Evolutionary conservation across 495 filamentous ascomycete genomes (phyloP).

Genomic region (Lentithecium fluviatile): DNA sequence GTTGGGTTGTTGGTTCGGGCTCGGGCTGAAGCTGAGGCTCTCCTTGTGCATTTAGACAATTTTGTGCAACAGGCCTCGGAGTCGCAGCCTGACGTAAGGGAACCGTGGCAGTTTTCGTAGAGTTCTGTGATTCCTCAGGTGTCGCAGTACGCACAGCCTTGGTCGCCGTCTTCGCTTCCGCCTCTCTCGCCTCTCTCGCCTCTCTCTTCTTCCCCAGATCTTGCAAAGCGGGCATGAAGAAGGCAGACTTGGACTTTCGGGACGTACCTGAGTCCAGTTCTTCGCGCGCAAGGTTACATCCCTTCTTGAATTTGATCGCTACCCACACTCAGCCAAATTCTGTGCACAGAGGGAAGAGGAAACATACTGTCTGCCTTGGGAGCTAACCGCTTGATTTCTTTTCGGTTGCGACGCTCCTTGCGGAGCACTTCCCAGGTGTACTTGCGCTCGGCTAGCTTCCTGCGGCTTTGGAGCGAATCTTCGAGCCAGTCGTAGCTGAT

Average conservation of each 20-base stretch:
- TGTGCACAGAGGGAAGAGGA: background rate
- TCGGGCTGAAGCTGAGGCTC: too few species aligned
- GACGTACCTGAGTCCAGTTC: constrained; percentile 26
- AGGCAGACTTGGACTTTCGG: background rate
- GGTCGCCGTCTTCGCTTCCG: background rate
- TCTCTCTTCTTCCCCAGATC: constrained; percentile 10
- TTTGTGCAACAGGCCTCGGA: too few species aligned
- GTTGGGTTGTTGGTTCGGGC: too few species aligned
- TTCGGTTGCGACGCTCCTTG: constrained; percentile 38
- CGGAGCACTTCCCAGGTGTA: constrained; percentile 50
- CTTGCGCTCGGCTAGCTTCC: constrained; percentile 43
- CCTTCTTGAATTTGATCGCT: constrained; percentile 22
- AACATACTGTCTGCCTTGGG: constrained; percentile 21
- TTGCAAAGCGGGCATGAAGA: constrained; percentile 7
- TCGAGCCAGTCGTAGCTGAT: constrained; percentile 64
- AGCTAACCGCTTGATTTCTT: constrained; percentile 24
- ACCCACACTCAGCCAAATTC: background rate
- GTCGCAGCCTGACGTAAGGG: too few species aligned
- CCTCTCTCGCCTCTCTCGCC: background rate
- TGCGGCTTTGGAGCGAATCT: constrained; percentile 48
- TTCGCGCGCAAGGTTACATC: constrained; percentile 2
- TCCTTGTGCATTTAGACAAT: too few species aligned
- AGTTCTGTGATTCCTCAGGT: too few species aligned
- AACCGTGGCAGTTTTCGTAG: too few species aligned
- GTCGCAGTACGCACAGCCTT: background rate